Evolutionary conservation across 2,329 filamentous ascomycete species (phyloP), one percentile per base, ranked within the genome.

Genomic region (Clarireedia monteithiana): DNA sequence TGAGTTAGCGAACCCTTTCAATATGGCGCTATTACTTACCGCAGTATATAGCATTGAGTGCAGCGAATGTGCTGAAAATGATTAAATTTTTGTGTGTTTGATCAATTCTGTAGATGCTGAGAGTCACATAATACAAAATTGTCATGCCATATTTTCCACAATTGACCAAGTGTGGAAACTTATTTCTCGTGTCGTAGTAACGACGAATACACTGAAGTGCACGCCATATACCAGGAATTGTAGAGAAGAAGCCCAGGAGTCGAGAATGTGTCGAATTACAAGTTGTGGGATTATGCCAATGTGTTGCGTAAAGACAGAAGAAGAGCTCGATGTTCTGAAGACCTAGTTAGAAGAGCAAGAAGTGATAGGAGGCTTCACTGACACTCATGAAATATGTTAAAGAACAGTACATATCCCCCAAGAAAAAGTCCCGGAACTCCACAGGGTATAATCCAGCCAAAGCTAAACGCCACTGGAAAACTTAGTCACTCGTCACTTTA

Each of bases 351-450:
- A 42, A 50, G 48, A 56, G 15, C 42, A 6, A n/a, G 9, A 26
- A 14, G n/a, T 10, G 3, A 12, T n/a, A 2, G 5, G 5, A 24
- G 3, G 15, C 6, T 27, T 5, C 10, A 81, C 87, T 75, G 77
- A 92, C 89, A 59, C 89, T 86, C 72, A 89, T 89, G 15, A 86
- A 81, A 71, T 99, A 99, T 5, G 91, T 95, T 55, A 95, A 77
- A 2, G 94, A 97, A 72, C 92, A 97, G 71, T 95, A 96, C 78
- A 97, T 96, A 69, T 99, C 94, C 52, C 94, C 94, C 0, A 97
- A 79, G 71, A 96, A 97, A 73, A 99, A 97, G 71, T 99, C 94
- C 57, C 91, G 83, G 70, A 97, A 99, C 69, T 97, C 92, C 50
- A 99, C 94, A 1, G 90, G 90, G 66, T 95, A 96, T 20, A 95